Evolutionary conservation across 805 yeast genomes (phyloP).

Genomic region (Saccharomycopsis fibuligera): DNA sequence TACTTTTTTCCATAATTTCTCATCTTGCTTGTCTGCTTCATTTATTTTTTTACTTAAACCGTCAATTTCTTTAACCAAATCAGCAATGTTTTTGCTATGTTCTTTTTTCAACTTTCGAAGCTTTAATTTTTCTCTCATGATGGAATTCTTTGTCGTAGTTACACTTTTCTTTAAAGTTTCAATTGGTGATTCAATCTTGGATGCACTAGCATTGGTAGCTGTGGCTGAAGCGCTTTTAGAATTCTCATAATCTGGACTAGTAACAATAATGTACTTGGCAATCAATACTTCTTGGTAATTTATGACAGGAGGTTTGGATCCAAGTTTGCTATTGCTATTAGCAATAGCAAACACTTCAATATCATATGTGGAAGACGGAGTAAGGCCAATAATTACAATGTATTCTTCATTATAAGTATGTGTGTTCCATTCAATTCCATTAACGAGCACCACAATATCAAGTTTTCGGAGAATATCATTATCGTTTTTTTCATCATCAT

Average conservation of each 20-base stretch:
- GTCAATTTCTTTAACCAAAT: constrained; percentile 53
- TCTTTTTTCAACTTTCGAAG: constrained; percentile 54
- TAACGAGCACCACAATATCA: constrained; percentile 43
- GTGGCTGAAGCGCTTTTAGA: no score
- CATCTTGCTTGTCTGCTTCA: constrained; percentile 48
- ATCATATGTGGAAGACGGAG: constrained; percentile 60
- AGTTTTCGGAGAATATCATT: constrained; percentile 2
- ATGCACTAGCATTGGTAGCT: not conserved
- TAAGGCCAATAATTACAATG: constrained; percentile 57
- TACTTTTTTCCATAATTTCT: constrained; percentile 46
- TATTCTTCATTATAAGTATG: constrained; percentile 36
- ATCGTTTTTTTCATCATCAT: no score
- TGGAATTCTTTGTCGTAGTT: constrained; percentile 53
- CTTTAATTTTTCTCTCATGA: constrained; percentile 50
- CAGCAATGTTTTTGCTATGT: constrained; percentile 44
- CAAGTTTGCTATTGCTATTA: constrained; percentile 21
- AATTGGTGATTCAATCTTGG: constrained; percentile 40
- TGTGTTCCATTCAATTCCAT: constrained; percentile 55
- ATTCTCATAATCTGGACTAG: constrained; percentile 7
- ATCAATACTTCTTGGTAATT: constrained; percentile 15
- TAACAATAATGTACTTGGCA: constrained; percentile 16
- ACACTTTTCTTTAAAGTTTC: constrained; percentile 60
- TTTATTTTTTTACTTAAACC: constrained; percentile 40
- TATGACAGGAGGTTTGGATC: constrained; percentile 18
- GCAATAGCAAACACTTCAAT: constrained; percentile 38